Percentiles rank a stretch among this genome's conserved stretches.
phyloP scores from a whole-genome alignment of 2,329 filamentous ascomycete species.

The Xylariomycetidae sp. region DNA sequence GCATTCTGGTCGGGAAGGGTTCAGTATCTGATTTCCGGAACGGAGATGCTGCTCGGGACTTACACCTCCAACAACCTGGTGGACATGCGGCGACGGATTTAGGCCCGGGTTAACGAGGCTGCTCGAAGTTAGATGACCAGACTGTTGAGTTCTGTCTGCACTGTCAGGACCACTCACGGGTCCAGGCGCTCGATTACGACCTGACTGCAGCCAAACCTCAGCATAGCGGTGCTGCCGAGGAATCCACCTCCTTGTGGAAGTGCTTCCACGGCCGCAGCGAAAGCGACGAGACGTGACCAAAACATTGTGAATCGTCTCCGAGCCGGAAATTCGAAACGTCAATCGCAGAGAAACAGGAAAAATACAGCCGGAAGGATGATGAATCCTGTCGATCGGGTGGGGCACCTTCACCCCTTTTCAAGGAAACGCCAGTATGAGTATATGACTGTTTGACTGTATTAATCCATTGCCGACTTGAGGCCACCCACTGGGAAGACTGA shows the following conservation, averaged over 20 bases:
- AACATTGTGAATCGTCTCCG: conserved; percentile 10
- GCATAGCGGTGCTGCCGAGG: conserved; percentile 14
- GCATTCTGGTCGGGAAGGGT: conserved; percentile 10
- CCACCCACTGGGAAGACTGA: neutral
- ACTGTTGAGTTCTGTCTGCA: conserved; percentile 3
- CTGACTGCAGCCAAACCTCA: conserved; percentile 21
- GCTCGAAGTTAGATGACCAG: neutral
- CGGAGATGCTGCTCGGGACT: neutral
- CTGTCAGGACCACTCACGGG: conserved; percentile 9
- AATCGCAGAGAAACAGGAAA: no score
- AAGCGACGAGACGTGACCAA: conserved; percentile 12
- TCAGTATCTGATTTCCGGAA: neutral
- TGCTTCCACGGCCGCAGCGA: conserved; percentile 13
- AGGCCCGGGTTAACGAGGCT: conserved; percentile 14
- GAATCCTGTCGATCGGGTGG: no score
- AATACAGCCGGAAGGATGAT: no score
- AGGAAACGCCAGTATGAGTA: no score
- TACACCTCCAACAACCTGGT: conserved; percentile 17
- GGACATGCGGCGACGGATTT: conserved; percentile 14
- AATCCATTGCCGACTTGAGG: neutral
- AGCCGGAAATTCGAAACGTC: neutral
- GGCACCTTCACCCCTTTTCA: no score
- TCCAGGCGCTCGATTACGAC: conserved; percentile 16
- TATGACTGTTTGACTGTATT: neutral
- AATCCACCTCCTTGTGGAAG: conserved; percentile 15